Conservation (phyloP, 495 filamentous ascomycete species). For the Penicillium pancosmium region DNA sequence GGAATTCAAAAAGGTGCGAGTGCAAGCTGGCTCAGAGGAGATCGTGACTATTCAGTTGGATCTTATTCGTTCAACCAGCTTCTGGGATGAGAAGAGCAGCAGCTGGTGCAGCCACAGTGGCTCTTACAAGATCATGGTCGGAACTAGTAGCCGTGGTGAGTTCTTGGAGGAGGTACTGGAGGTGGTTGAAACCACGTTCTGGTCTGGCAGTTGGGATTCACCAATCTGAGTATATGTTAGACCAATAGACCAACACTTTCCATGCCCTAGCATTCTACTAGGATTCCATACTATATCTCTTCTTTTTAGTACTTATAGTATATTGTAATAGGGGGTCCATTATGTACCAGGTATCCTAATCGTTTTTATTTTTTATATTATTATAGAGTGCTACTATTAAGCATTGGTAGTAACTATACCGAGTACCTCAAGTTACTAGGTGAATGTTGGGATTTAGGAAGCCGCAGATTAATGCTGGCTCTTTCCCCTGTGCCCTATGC, state of each 20-base stretch:
- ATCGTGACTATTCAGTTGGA: conserved; percentile 10
- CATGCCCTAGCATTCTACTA: too few species aligned
- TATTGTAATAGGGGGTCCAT: too few species aligned
- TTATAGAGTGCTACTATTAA: too few species aligned
- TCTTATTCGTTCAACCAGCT: conserved; percentile 17
- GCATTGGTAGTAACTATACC: too few species aligned
- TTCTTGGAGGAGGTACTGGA: conserved; percentile 17
- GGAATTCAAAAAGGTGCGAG: conserved; percentile 21
- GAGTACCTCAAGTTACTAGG: too few species aligned
- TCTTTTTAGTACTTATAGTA: too few species aligned
- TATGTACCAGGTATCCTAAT: too few species aligned
- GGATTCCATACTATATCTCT: too few species aligned
- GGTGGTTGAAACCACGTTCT: conserved; percentile 20
- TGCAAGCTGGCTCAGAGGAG: conserved; percentile 8
- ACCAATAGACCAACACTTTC: background rate
- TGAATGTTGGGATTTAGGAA: too few species aligned
- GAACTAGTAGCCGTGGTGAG: conserved; percentile 17
- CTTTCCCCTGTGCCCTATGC: too few species aligned
- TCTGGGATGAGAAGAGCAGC: conserved; percentile 22
- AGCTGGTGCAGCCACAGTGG: conserved; percentile 19
- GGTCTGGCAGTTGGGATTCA: conserved; percentile 16
- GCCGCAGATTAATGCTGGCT: too few species aligned
- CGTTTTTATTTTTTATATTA: too few species aligned
- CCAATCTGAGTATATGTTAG: background rate
- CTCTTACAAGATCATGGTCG: conserved; percentile 14